These are phyloP conservation scores for Erythrobasidium hasegawianum DNA, from an alignment of 1,284 basidiomycete genomes.

Conservation along the genomic window DNA sequence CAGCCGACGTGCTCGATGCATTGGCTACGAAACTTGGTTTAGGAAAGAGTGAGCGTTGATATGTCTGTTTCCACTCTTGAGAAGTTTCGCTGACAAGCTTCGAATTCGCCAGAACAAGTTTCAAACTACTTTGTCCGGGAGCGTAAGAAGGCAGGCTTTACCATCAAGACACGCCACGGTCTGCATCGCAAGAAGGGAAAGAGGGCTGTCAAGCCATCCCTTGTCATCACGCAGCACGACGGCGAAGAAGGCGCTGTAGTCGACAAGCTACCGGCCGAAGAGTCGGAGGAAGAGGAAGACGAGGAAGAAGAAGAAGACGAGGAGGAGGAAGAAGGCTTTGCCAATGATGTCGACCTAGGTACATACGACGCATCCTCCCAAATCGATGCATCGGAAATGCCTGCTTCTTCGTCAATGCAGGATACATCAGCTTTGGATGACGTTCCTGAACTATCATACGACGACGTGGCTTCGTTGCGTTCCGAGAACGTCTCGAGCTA, in stretches of 20 bases:
- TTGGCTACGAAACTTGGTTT: conserved; percentile 26
- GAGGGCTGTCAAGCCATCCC: conserved; percentile 3
- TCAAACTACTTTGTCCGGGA: conserved; percentile 35
- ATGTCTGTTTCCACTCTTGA: neutral
- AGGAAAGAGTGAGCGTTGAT: conserved; percentile 26
- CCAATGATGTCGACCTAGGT: neutral
- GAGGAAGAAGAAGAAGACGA: conserved; percentile 11
- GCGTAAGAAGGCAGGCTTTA: conserved; percentile 29
- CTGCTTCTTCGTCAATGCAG: neutral
- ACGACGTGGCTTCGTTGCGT: conserved; percentile 10
- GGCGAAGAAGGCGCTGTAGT: neutral
- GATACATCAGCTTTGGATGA: conserved; percentile 3
- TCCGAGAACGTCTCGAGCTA: conserved; percentile 2
- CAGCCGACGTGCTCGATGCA: conserved; percentile 24
- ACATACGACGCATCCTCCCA: conserved; percentile 5
- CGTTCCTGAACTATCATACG: conserved; percentile 31
- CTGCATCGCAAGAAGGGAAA: conserved; percentile 14
- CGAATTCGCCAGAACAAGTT: conserved; percentile 21
- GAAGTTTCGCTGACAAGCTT: neutral
- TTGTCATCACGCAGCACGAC: conserved; percentile 20
- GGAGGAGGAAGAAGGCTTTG: neutral
- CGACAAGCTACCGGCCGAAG: neutral
- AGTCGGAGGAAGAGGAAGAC: conserved; percentile 4
- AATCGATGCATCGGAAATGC: neutral
- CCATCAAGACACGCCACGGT: conserved; percentile 31